Conservation (phyloP, 192 early-diverging fungal species). For the Entrophospora sp. region DNA sequence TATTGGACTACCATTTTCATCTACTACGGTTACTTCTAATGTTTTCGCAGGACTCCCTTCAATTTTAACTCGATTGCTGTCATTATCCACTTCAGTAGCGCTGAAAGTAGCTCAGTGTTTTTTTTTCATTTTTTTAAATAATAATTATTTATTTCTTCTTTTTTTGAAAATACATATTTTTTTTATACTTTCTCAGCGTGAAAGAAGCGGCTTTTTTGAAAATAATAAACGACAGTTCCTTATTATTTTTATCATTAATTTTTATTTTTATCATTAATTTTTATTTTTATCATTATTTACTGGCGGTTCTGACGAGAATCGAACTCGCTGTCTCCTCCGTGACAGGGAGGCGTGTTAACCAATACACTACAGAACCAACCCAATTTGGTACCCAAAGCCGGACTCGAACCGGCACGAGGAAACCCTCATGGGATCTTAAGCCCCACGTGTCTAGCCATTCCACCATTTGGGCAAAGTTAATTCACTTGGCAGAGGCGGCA, state of each 20-base stretch:
- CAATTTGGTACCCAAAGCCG: conserved; percentile 7
- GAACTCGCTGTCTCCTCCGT: neutral
- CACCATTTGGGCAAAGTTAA: conserved; percentile 5
- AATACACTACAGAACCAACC: conserved; percentile 6
- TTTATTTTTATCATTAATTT: conserved; percentile 18
- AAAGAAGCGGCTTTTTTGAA: conserved; percentile 14
- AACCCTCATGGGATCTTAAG: conserved; percentile 1
- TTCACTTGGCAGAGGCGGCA: conserved; percentile 10
- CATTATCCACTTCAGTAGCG: neutral
- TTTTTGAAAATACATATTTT: conserved; percentile 15
- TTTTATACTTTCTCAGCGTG: conserved; percentile 12
- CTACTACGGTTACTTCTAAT: conserved; percentile 4
- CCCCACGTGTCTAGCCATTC: conserved; percentile 6
- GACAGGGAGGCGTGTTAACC: conserved; percentile 7
- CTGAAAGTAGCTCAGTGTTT: neutral
- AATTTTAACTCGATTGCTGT: neutral
- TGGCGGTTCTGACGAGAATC: conserved; percentile 15
- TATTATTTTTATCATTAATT: conserved; percentile 12
- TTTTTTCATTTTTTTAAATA: conserved; percentile 4
- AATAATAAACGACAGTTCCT: neutral
- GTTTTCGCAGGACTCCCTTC: neutral
- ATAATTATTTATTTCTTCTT: conserved; percentile 11
- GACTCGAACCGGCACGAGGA: conserved; percentile 4
- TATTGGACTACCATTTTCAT: neutral
- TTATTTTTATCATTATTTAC: neutral